Evolutionary conservation across 2,329 filamentous ascomycete species (phyloP), one percentile per base, ranked within the genome.

Genomic region (Cladosporium velox): DNA sequence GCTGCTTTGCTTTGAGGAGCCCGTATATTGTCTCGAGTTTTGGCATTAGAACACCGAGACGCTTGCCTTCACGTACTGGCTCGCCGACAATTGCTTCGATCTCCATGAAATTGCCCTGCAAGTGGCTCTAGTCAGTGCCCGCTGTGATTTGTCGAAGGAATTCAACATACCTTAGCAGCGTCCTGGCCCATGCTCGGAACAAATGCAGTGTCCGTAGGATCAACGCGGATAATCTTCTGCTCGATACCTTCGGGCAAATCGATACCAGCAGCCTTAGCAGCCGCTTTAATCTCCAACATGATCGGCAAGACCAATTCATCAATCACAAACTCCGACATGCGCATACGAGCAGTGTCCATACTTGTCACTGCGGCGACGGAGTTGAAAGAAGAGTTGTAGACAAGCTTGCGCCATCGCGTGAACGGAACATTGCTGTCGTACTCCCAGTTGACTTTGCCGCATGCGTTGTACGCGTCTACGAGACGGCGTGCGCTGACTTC

Each of bases 41-140:
- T n/a, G n/a, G n/a, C n/a, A n/a, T n/a, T n/a, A n/a, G n/a, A n/a
- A n/a, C n/a, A n/a, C n/a, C n/a, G n/a, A n/a, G n/a, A n/a, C n/a
- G n/a, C n/a, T n/a, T n/a, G n/a, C n/a, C n/a, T n/a, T n/a, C n/a
- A n/a, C n/a, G n/a, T n/a, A n/a, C n/a, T n/a, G n/a, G n/a, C n/a
- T n/a, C n/a, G n/a, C n/a, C n/a, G n/a, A n/a, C n/a, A n/a, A 87
- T 79, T 67, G 83, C 85, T 72, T 87, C 85, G 58, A 82, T 80
- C 72, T 88, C 86, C 66, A 85, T 83, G 62, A 80, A 84, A 70
- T 86, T 86, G 18, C 84, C 61, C 59, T 62, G n/a, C n/a, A n/a
- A n/a, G n/a, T n/a, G n/a, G n/a, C n/a, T n/a, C n/a, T n/a, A n/a
- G n/a, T n/a, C n/a, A n/a, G n/a, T n/a, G n/a, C n/a, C n/a, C n/a